Evolutionary conservation across 192 early-diverging fungal species (phyloP).

Genomic region (Jimgerdemannia flammicorona): DNA sequence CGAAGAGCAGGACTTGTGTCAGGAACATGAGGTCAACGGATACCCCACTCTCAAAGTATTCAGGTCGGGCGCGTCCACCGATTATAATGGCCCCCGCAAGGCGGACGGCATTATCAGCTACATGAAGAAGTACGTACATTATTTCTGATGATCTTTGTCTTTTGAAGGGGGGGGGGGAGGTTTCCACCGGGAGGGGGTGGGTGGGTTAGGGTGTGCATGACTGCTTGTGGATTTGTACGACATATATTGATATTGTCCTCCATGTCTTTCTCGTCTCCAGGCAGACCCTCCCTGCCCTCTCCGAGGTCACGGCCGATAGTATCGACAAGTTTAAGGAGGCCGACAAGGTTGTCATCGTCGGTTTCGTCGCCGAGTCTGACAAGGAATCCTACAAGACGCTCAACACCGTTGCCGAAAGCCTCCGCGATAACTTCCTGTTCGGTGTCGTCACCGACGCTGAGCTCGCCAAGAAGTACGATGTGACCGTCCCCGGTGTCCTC

Average conservation of each 20-base stretch:
- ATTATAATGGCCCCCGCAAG: constrained; percentile 89
- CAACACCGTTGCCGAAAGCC: constrained; percentile 65
- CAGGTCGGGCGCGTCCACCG: constrained; percentile 60
- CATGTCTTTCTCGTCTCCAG: constrained; percentile 22
- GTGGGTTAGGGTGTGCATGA: too few relatives aligned
- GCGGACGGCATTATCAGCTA: constrained; percentile 82
- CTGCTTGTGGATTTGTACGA: not conserved
- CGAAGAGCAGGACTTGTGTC: constrained; percentile 77
- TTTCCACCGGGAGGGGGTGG: too few relatives aligned
- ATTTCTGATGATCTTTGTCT: constrained; percentile 4
- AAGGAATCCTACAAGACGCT: constrained; percentile 64
- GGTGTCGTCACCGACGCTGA: constrained; percentile 69
- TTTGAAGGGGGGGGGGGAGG: too few relatives aligned
- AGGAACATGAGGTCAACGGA: constrained; percentile 76
- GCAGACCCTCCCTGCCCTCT: constrained; percentile 81
- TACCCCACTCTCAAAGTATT: constrained; percentile 96
- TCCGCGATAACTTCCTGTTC: constrained; percentile 87
- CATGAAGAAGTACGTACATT: constrained; percentile 78
- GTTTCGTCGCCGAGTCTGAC: constrained; percentile 62
- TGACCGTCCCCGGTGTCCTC: constrained; percentile 63
- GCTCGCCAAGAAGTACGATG: constrained; percentile 46
- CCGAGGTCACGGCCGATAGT: constrained; percentile 61
- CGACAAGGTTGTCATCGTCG: constrained; percentile 90
- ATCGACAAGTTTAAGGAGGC: constrained; percentile 73
- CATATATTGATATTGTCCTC: not conserved